phyloP scores from a whole-genome alignment of 2,329 filamentous ascomycete species.

The Lasiodiplodia gonubiensis region DNA sequence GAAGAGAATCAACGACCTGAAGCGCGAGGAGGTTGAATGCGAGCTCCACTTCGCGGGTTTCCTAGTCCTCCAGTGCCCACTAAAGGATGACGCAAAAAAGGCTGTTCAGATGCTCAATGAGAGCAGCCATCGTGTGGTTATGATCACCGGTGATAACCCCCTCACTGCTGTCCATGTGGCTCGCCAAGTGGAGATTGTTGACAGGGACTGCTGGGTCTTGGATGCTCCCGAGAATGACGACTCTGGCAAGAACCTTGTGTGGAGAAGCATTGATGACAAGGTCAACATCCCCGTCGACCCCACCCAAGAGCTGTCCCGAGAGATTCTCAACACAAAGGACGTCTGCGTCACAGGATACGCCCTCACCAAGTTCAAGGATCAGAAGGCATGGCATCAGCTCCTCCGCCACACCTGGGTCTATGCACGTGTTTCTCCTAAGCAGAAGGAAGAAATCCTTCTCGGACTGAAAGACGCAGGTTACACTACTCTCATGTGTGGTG shows the following conservation, averaged over 20 bases:
- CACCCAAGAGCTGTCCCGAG: conserved; percentile 75
- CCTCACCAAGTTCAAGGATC: conserved; percentile 83
- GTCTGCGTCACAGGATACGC: conserved; percentile 96
- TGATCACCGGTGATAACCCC: conserved; percentile 99
- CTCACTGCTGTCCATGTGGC: conserved; percentile 96
- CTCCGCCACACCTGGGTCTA: conserved; percentile 96
- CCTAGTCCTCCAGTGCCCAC: conserved; percentile 89
- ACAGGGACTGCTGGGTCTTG: conserved; percentile 90
- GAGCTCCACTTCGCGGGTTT: conserved; percentile 91
- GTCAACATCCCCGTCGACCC: conserved; percentile 85
- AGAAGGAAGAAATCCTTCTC: conserved; percentile 98
- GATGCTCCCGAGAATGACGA: conserved; percentile 92
- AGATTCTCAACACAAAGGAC: conserved; percentile 85
- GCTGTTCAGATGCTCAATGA: conserved; percentile 97
- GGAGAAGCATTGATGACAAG: conserved; percentile 94
- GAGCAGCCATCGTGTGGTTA: conserved; percentile 96
- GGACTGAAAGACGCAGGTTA: conserved; percentile 96
- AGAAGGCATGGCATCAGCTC: conserved; percentile 75
- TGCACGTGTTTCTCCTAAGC: conserved; percentile 95
- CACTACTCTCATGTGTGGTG: conserved; percentile 97
- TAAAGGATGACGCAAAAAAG: conserved; percentile 95
- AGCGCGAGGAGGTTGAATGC: conserved; percentile 88
- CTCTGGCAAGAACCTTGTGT: conserved; percentile 80
- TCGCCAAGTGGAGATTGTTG: conserved; percentile 94
- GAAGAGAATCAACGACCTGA: conserved; percentile 87